A percentile compares a stretch with the other conserved stretches of the same genome.
Conservation (phyloP, 192 early-diverging fungal genomes). For the Coemansia sp. region DNA sequence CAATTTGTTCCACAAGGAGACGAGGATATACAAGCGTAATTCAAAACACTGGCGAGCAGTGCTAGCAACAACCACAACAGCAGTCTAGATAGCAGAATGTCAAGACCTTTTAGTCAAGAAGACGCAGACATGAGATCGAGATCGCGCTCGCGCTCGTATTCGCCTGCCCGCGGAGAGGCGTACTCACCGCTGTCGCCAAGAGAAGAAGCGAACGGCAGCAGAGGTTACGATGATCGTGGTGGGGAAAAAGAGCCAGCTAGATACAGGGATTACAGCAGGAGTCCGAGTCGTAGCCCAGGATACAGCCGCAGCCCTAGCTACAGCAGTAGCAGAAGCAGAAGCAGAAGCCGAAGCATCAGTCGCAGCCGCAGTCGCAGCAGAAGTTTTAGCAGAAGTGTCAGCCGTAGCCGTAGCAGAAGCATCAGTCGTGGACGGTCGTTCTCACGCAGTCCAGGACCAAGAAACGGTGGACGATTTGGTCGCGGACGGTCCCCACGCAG, state of each 20-base stretch:
- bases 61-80: neutral
- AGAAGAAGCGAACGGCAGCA: neutral
- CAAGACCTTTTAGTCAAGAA: constrained; percentile 3
- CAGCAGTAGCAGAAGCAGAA: constrained; percentile 16
- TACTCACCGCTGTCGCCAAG: constrained; percentile 33
- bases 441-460: too few species aligned
- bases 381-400: constrained; percentile 6
- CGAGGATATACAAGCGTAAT: too few species aligned
- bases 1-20: too few species aligned
- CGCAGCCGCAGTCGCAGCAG: constrained; percentile 9
- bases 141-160: constrained; percentile 27
- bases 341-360: constrained; percentile 9
- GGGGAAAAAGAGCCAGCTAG: constrained; percentile 4
- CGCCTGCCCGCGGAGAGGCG: constrained; percentile 16
- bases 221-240: neutral
- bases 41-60: too few species aligned
- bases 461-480: too few species aligned
- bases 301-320: constrained; percentile 26
- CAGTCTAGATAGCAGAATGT: constrained; percentile 1
- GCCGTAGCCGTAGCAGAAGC: constrained; percentile 14
- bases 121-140: constrained; percentile 14
- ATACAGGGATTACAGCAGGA: constrained; percentile 19
- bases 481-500: neutral
- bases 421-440: neutral
- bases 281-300: constrained; percentile 20